These are phyloP conservation scores for Pseudozyma tsukubaensis DNA, from an alignment of 1,284 basidiomycete genomes.

Conservation along the genomic window DNA sequence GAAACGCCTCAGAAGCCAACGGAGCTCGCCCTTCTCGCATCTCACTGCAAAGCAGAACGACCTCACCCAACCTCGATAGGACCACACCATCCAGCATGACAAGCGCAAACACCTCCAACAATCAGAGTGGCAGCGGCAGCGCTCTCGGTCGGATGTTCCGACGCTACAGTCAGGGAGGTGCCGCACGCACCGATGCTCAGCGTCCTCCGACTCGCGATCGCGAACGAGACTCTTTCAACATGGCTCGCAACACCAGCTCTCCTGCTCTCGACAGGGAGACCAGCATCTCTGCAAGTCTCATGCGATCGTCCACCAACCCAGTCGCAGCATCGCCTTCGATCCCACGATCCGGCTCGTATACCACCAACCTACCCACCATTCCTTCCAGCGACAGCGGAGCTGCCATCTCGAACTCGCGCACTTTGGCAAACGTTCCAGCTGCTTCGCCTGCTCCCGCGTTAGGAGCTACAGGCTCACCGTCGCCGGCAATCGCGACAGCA, in stretches of 20 bases:
- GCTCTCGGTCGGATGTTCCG: conserved; percentile 61
- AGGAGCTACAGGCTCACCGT: conserved; percentile 4
- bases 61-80: conserved; percentile 13
- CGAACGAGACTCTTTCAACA: conserved; percentile 25
- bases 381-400: conserved; percentile 13
- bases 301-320: conserved; percentile 11
- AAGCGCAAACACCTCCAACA: not conserved
- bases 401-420: conserved; percentile 15
- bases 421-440: conserved; percentile 18
- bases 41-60: conserved; percentile 7
- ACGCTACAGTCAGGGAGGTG: conserved; percentile 55
- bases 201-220: conserved; percentile 29
- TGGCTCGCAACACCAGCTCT: conserved; percentile 32
- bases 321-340: conserved; percentile 12
- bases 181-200: conserved; percentile 21
- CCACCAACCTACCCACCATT: not conserved
- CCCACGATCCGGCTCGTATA: conserved; percentile 28
- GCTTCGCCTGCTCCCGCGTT: conserved; percentile 3
- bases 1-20: not conserved
- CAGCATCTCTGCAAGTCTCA: conserved; percentile 10
- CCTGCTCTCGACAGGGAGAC: conserved; percentile 22
- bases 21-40: conserved; percentile 17
- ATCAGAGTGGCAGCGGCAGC: conserved; percentile 19
- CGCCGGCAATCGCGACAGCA: conserved; percentile 8
- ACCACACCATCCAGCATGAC: conserved; percentile 1